Base-by-base conservation (phyloP, 1,139 yeast genomes). In the Debaryomyces subglobosus region DNA sequence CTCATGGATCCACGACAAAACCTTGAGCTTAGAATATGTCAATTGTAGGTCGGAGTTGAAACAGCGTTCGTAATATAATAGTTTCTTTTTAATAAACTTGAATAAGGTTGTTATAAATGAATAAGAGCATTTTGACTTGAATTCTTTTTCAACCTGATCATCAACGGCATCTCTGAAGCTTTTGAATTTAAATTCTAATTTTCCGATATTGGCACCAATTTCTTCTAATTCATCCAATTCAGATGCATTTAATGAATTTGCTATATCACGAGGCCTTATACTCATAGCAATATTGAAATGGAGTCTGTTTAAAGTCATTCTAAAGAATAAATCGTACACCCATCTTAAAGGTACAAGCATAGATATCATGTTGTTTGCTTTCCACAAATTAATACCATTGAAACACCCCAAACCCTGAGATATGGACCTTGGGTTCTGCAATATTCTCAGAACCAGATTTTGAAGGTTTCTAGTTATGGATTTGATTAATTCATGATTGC, bases 261-360 rank as follows among this genome's bases (percentile, higher is more conserved):
- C 72, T 38, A 76, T 66, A 33, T 65, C 70, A 40, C 77, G 53
- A 5, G 79, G 78, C 42, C 69, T 60, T 1, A 63, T 57, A 3
- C 59, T 54, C 58, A 69, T 56, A 6, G 69, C 59, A 5, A 71
- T 49, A 43, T 67, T 62, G 51, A 79, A 81, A 56, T 80, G 79
- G 1, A 69, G 44, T 43, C 77, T 65, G 56, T 81, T 81, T 42
- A 80, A 55, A 0, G 81, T 73, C 16, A 77, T 45, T 21, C 74
- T 63, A 55, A 67, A 76, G 16, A 75, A 42, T 1, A 72, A 32
- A 45, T 68, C 74, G 57, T 81, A 80, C 0, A 62, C 43, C 64
- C 72, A 67, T 44, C 79, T 64, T 6, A 64, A 36, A 0, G 79
- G 78, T 43, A 72, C 57, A n/a, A 71, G 39, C 56, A 69, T 45